Conservation (phyloP, 257 asterid species). For the Coffea canephora region DNA sequence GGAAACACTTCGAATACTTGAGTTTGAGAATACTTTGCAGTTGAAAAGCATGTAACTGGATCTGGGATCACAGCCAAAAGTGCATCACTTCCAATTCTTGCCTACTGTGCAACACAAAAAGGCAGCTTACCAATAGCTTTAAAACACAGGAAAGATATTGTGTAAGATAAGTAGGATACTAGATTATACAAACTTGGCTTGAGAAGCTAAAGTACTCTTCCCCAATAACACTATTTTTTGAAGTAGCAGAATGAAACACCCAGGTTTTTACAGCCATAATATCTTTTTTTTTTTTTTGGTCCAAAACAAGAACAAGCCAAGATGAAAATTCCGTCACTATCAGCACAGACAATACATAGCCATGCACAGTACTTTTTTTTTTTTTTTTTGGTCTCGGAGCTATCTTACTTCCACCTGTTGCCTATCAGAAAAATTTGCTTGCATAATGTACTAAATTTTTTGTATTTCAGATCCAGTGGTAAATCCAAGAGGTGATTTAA, state of each 20-base stretch:
- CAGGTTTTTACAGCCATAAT: neutral
- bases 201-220: neutral
- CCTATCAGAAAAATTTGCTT: neutral
- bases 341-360: neutral
- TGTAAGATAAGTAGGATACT: neutral
- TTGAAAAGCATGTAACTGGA: too few species aligned
- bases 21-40: too few species aligned
- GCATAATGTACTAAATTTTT: neutral
- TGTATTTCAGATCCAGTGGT: neutral
- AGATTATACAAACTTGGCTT: neutral
- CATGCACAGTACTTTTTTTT: too few species aligned
- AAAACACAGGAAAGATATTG: neutral
- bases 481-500: neutral
- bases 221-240: neutral
- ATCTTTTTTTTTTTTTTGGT: neutral
- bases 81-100: conserved; percentile 44
- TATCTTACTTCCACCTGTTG: neutral
- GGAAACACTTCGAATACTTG: too few species aligned
- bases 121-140: conserved; percentile 20
- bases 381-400: too few species aligned
- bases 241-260: neutral
- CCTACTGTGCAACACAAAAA: conserved; percentile 56
- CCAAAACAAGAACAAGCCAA: neutral
- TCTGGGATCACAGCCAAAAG: too few species aligned
- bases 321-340: neutral